Conservation (phyloP, 805 yeast genomes). For the Yamadazyma paraphyllophila region DNA sequence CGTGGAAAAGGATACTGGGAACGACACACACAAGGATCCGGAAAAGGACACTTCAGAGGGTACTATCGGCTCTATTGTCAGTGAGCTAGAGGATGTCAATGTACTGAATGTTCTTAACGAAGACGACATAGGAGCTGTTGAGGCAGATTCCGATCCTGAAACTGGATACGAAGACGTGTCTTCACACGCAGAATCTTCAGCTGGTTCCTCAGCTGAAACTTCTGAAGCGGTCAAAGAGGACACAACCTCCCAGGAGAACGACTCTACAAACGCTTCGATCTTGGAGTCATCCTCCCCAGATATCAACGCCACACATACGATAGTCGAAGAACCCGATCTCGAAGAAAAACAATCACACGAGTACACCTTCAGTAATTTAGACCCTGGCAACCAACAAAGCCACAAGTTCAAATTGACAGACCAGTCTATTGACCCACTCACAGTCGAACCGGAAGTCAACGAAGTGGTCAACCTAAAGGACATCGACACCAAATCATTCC, state of each 20-base stretch:
- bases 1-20: not conserved
- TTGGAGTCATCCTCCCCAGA: no score
- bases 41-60: not conserved
- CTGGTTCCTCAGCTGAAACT: no score
- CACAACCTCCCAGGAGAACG: no score
- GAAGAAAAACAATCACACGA: not conserved
- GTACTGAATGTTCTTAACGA: not conserved
- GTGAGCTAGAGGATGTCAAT: not conserved
- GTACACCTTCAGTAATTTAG: not conserved
- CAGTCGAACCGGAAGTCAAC: constrained; percentile 9
- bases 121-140: no score
- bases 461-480: constrained; percentile 10
- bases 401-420: not conserved
- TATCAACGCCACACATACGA: no score
- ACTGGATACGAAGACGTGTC: no score
- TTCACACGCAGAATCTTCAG: no score
- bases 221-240: no score
- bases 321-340: not conserved
- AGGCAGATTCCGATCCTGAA: no score
- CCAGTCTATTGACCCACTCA: constrained; percentile 5
- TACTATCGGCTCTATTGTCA: not conserved
- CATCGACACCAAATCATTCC: constrained; percentile 14
- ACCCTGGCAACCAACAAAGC: not conserved
- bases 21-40: not conserved
- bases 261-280: no score